These are phyloP conservation scores for Trichophyton equinum DNA, from an alignment of 2,329 filamentous ascomycete genomes.

Conservation along the genomic window DNA sequence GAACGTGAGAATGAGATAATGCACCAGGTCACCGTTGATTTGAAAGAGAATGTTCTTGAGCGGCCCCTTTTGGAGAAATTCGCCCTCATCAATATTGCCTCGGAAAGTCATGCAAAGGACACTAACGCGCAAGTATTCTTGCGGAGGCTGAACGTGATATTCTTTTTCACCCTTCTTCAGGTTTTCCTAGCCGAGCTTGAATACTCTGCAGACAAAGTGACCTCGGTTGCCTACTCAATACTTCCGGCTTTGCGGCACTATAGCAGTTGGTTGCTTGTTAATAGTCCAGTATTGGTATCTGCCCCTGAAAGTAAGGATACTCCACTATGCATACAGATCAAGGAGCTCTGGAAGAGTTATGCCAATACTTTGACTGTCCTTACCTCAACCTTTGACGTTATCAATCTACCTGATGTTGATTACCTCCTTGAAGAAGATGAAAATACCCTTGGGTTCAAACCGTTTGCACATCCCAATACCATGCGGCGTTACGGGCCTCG, in stretches of 20 bases:
- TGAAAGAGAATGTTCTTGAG: slow-evolving; percentile 56
- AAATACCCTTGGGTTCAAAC: slow-evolving; percentile 52
- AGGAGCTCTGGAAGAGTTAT: slow-evolving; percentile 54
- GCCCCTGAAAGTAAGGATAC: slow-evolving; percentile 43
- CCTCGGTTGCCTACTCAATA: slow-evolving; percentile 46
- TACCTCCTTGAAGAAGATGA: slow-evolving; percentile 59
- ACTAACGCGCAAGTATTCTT: slow-evolving; percentile 43
- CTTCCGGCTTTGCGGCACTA: slow-evolving; percentile 55
- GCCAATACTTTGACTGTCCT: slow-evolving; percentile 50
- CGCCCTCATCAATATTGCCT: slow-evolving; percentile 72
- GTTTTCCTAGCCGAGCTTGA: slow-evolving; percentile 58
- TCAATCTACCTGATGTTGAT: slow-evolving; percentile 42
- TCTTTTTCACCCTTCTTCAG: slow-evolving; percentile 59
- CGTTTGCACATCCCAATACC: slow-evolving; percentile 41
- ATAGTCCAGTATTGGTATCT: slow-evolving; percentile 36
- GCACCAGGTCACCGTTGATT: slow-evolving; percentile 58
- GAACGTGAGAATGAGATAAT: slow-evolving; percentile 80
- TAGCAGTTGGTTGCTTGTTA: slow-evolving; percentile 53
- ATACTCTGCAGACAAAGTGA: slow-evolving; percentile 42
- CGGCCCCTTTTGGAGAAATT: slow-evolving; percentile 58
- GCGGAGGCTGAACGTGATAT: slow-evolving; percentile 65
- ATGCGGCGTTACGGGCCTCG: slow-evolving; percentile 39
- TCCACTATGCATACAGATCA: slow-evolving; percentile 44
- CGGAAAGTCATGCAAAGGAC: slow-evolving; percentile 57
- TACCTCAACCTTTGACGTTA: slow-evolving; percentile 46